Percentiles rank a stretch among this genome's conserved stretches.
These are phyloP conservation scores for Berberis thunbergii DNA, from an alignment of 164 flowering plant species.

Conservation along the genomic window DNA sequence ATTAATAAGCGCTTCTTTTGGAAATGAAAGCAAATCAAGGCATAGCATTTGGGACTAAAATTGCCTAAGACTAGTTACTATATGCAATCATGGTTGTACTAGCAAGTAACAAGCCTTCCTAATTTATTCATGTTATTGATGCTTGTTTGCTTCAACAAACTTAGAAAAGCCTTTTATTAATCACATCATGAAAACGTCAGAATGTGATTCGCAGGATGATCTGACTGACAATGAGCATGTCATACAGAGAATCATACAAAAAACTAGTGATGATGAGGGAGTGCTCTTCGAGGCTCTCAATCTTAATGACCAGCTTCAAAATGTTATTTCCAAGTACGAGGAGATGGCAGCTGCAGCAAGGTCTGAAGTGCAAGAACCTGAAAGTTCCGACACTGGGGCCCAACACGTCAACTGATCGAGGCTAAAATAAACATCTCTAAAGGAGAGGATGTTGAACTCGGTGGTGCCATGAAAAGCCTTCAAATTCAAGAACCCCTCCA, in stretches of 20 bases:
- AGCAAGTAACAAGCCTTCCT: not conserved
- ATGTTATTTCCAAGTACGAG: constrained; percentile 46
- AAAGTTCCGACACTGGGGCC: constrained; percentile 7
- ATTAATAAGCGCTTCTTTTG: too few species aligned
- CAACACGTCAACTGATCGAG: not conserved
- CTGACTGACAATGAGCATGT: constrained; percentile 50
- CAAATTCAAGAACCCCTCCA: not conserved
- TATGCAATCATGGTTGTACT: not conserved
- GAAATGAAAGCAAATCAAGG: too few species aligned
- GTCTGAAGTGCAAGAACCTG: constrained; percentile 9
- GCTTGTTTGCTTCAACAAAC: too few species aligned
- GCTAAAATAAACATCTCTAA: constrained; percentile 7
- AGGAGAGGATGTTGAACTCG: constrained; percentile 12
- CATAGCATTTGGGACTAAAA: too few species aligned
- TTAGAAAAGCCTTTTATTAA: too few species aligned
- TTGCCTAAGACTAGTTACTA: not conserved
- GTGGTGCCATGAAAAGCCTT: not conserved
- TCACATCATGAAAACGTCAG: too few species aligned
- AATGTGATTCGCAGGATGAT: constrained; percentile 51
- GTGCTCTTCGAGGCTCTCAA: constrained; percentile 75
- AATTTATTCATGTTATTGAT: not conserved
- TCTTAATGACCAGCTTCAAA: constrained; percentile 70
- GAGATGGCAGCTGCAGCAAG: constrained; percentile 24
- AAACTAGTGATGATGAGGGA: constrained; percentile 53
- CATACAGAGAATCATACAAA: constrained; percentile 61